A percentile compares a stretch with the other conserved stretches of the same genome.
Conservation (phyloP, 164 flowering plant genomes). For the Tetracentron sinense region DNA sequence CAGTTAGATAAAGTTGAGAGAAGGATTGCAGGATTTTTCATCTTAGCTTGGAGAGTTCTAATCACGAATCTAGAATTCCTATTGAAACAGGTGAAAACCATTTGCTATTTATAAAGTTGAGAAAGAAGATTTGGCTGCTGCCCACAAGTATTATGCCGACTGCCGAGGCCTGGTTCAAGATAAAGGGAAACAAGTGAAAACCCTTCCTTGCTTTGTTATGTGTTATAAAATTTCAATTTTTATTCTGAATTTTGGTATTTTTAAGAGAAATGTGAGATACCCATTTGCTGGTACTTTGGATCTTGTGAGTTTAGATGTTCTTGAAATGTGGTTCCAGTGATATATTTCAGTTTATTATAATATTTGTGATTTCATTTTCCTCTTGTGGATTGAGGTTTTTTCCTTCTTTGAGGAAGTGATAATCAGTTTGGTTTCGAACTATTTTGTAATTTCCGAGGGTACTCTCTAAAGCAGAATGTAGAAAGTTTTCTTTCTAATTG, state of each 20-base stretch:
- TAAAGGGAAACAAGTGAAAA: conserved; percentile 73
- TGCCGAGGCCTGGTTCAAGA: no score
- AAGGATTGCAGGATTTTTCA: conserved; percentile 73
- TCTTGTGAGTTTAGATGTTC: neutral
- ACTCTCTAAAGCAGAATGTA: neutral
- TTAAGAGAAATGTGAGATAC: neutral
- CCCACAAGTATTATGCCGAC: conserved; percentile 88
- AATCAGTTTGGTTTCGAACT: no score
- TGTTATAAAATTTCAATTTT: neutral
- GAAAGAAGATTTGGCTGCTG: conserved; percentile 67
- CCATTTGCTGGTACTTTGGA: conserved; percentile 5
- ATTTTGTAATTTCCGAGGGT: neutral
- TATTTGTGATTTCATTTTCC: no score
- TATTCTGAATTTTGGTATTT: neutral
- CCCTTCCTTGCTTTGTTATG: neutral
- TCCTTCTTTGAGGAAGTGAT: no score
- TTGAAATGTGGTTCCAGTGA: neutral
- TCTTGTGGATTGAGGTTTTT: no score
- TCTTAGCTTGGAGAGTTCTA: conserved; percentile 41
- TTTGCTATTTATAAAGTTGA: no score
- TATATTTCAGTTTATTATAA: no score
- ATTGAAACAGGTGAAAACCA: no score
- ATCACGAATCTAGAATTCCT: conserved; percentile 40
- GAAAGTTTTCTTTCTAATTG: neutral
- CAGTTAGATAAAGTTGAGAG: conserved; percentile 36